Base-by-base conservation (phyloP, 148 eudicot genomes). In the Nepenthes mirabilis region DNA sequence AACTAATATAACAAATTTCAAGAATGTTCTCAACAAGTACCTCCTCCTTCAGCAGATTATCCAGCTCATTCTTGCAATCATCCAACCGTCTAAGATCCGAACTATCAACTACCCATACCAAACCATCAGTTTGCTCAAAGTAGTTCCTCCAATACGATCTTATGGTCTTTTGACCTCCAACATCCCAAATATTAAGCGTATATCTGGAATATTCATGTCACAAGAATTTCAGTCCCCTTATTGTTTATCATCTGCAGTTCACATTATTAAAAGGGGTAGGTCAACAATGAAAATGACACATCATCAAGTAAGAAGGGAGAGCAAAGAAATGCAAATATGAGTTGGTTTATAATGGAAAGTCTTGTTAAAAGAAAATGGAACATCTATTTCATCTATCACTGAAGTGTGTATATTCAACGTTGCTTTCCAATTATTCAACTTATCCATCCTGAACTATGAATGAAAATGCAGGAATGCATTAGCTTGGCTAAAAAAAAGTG, bases 81-180 rank as follows among this genome's bases (percentile, higher is more conserved):
- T 93, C 91, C 52, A 86, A 70, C 51, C 99, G 74, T 65, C 99
- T 81, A 52, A 93, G 78, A 84, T 93, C 97, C 2, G 96, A 93
- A 74, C 97, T 93, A 72, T 93, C 99, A 70, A 94, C 99, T 14
- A 94, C 97, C 97, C 97, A 94, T 34, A 94, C 87, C 77, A 94
- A 82, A 33, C 99, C 97, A 79, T 94, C 99, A 59, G 97, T 86
- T 78, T 94, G 97, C 80, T 94, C 99, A 72, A 94, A 94, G 72
- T 94, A 94, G 82, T 94, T 93, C 69, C 99, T 84, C 99, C 99
- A 93, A 63, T 89, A 93, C 5, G 99, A 84, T 68, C 99, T 74
- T 70, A 93, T 93, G 1, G 99, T 93, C 75, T 74, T 94, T 68
- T 94, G 97, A 50, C 99, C 99, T 47, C 97, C 95, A 74, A 94